Evolutionary conservation across 768 basidiomycete genomes (phyloP).

Genomic region (Arthromyces matolae): DNA sequence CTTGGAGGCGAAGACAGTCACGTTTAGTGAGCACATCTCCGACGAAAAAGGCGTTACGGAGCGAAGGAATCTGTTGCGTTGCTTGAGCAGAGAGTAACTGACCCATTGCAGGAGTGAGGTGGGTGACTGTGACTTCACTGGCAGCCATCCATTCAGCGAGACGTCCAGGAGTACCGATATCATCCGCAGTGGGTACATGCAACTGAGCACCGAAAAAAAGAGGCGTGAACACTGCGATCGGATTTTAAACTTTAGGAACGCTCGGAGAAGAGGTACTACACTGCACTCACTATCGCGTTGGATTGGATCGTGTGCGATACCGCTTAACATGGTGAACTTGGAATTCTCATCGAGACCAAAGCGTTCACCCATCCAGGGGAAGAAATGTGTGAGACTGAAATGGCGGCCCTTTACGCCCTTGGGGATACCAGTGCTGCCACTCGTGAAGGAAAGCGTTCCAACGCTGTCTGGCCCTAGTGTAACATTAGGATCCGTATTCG

Average conservation of each 20-base stretch:
- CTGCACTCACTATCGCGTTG: conserved; percentile 91
- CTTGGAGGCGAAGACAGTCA: conserved; percentile 91
- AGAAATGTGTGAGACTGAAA: conserved; percentile 96
- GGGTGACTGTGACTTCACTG: conserved; percentile 88
- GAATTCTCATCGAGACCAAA: conserved; percentile 73
- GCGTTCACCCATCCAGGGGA: conserved; percentile 96
- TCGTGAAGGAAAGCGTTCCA: conserved; percentile 94
- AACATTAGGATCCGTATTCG: conserved; percentile 73
- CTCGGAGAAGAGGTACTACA: too few relatives aligned
- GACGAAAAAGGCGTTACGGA: conserved; percentile 93
- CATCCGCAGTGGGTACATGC: conserved; percentile 93
- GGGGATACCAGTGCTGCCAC: conserved; percentile 95
- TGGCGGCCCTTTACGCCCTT: conserved; percentile 97
- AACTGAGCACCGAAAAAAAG: conserved; percentile 95
- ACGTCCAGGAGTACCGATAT: conserved; percentile 94
- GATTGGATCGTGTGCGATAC: conserved; percentile 98
- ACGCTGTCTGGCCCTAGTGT: conserved; percentile 91
- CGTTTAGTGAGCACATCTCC: conserved; percentile 99
- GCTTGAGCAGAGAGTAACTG: conserved; percentile 82
- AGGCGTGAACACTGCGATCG: conserved; percentile 87
- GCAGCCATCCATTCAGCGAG: conserved; percentile 99
- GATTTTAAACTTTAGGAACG: too few relatives aligned
- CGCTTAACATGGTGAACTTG: conserved; percentile 97
- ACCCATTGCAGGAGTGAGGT: conserved; percentile 98
- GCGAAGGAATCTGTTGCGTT: conserved; percentile 84